Evolutionary conservation across 192 early-diverging fungal species (phyloP), one percentile per base, ranked within the genome.

Genomic region (Dissophora ornata): DNA sequence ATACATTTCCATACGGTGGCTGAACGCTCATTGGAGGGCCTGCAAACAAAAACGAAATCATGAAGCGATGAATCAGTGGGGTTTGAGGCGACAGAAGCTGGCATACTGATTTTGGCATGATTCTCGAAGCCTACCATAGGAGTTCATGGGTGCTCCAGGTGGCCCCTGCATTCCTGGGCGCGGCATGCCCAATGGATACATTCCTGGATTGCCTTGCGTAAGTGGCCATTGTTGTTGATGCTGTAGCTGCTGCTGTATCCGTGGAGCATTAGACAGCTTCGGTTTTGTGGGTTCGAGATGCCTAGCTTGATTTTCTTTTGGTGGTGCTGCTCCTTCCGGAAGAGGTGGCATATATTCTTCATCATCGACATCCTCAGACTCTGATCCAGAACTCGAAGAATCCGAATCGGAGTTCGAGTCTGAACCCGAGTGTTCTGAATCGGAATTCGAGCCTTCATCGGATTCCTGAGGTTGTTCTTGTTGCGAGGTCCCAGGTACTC

Each of bases 271-370:
- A 12, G 8, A 9, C 9, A 59, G 25, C 32, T 48, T 62, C 13
- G 73, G 64, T 44, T 57, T 77, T 42, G 73, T 62, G 6, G 29
- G 36, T 15, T 45, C 58, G 3, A 67, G 25, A 15, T 50, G 62
- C 40, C 46, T 36, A 1, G 25, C 21, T 28, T 77, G 73, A 5
- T 57, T 46, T 42, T 67, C 59, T 28, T 62, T 77, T 12, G 64
- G 26, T 13, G 73, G 73, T 8, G 64, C 58, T 10, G 47, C 47
- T 19, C 73, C 73, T 52, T 67, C 58, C 6, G 73, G 73, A 30
- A 77, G 47, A 22, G 73, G 58, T 22, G 73, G 73, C 64, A 77
- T 77, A 29, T 24, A 77, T 3, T 55, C 30, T 1, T 77, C 64
- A 18, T 62, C 58, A 38, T 77, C 71, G 15, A 29, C 28, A 18